These are phyloP conservation scores for Dendrobium nobile DNA, from an alignment of 106 monocot species.

Conservation along the genomic window DNA sequence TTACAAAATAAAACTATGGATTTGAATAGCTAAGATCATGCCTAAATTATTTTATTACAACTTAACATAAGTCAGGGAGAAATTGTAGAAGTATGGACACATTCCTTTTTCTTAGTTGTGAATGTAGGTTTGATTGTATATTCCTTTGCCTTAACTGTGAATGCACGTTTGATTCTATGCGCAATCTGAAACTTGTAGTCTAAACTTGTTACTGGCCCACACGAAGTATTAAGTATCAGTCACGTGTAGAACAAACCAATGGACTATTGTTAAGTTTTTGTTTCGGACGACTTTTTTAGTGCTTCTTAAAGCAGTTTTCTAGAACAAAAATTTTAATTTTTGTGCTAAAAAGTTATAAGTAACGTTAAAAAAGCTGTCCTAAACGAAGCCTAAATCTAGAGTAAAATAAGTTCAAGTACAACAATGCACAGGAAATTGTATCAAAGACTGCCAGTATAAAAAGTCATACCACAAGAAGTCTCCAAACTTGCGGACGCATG, in stretches of 20 bases:
- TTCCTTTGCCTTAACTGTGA: neutral
- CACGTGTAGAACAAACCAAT: neutral
- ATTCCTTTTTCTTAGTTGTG: neutral
- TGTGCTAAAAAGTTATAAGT: too few species aligned
- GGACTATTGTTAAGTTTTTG: neutral
- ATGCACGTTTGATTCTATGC: neutral
- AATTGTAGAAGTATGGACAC: neutral
- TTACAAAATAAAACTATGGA: too few species aligned
- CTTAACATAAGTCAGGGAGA: neutral
- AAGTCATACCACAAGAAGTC: slow-evolving; percentile 68
- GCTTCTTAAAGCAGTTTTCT: too few species aligned
- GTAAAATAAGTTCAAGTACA: neutral
- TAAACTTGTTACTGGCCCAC: neutral
- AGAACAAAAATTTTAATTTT: too few species aligned
- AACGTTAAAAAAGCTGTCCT: too few species aligned
- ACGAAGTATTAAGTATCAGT: neutral
- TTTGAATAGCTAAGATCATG: neutral
- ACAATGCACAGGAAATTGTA: neutral
- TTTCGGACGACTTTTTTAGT: too few species aligned
- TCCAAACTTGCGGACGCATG: slow-evolving; percentile 95
- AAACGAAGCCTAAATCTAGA: neutral
- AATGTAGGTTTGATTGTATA: neutral
- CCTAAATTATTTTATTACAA: neutral
- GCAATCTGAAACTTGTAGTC: neutral
- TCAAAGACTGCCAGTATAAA: neutral